Evolutionary conservation across 1,284 basidiomycete genomes (phyloP), one percentile per base, ranked within the genome.

Genomic region (Cutaneotrichosporon mucoides): DNA sequence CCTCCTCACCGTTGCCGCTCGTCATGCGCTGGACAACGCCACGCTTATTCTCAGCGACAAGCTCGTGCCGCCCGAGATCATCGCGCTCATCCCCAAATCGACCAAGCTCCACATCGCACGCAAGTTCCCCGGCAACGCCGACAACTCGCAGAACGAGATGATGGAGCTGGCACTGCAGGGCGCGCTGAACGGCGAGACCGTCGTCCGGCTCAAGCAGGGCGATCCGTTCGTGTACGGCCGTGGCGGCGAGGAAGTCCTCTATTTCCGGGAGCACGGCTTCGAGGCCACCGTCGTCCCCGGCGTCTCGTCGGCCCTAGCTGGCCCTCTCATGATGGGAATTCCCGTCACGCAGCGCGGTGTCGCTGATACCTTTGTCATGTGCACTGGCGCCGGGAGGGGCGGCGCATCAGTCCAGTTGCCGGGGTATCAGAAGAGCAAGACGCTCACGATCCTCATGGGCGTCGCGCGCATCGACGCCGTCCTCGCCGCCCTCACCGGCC

Each of bases 101-200:
- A 83, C 81, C 46, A 76, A 75, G 16, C 84, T 88, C 7, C 77
- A 81, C 61, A 96, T 98, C 64, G 95, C 95, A 12, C 88, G 88
- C 66, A 99, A 99, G 75, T 98, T 96, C 80, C 95, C 95, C 0
- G 95, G 95, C 0, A 98, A 98, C 71, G 92, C 93, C 1, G 95
- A 98, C 56, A 88, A 89, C 16, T 92, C 93, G 1, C 95, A 98
- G 75, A 85, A 84, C 50, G 95, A 98, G 79, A 85, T 98, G 80
- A 95, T 97, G 89, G 84, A 89, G 63, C 85, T 88, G 8, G 95
- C 92, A 0, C 80, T 96, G 2, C 87, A 88, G 53, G 92, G 87
- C 9, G 92, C 90, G 0, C 80, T 78, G 37, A 82, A 83, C 9
- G 95, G 95, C 0, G 81, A 92, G 69, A 88, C 85, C 2, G 93